Conservation (phyloP, 2,329 filamentous ascomycete genomes). For the Cercospora sp. region DNA sequence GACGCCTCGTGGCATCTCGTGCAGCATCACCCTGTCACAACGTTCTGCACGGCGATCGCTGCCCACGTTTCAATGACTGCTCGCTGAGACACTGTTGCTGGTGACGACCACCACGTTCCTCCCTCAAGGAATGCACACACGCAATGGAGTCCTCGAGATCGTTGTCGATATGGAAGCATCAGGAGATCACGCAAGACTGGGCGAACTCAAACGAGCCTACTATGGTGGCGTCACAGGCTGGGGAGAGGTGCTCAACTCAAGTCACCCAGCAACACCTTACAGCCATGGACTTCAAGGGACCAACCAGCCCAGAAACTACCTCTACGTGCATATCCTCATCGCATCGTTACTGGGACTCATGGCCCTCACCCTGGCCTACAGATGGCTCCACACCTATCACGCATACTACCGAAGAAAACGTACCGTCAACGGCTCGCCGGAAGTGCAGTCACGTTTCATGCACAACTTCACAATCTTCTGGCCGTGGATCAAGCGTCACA, state of each 20-base stretch:
- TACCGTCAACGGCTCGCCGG: conserved; percentile 43
- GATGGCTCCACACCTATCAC: conserved; percentile 45
- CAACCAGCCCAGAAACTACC: conserved; percentile 49
- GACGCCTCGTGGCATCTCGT: not conserved
- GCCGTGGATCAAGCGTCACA: conserved; percentile 62
- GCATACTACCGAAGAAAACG: conserved; percentile 48
- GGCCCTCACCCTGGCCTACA: conserved; percentile 43
- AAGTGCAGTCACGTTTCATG: conserved; percentile 48
- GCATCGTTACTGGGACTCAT: conserved; percentile 40
- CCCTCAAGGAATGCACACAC: not conserved
- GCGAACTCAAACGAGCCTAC: not conserved
- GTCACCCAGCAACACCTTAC: conserved; percentile 24
- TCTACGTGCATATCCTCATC: conserved; percentile 48
- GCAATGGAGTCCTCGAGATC: not conserved
- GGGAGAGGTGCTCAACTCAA: conserved; percentile 1
- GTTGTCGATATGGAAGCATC: not conserved
- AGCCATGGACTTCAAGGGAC: conserved; percentile 50
- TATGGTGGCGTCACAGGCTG: not conserved
- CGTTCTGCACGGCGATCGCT: not conserved
- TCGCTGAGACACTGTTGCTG: not conserved
- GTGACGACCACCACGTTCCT: not conserved
- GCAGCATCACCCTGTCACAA: not conserved
- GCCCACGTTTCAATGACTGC: not conserved
- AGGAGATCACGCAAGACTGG: not conserved
- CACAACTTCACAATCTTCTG: conserved; percentile 47